Conservation (phyloP, 2,329 filamentous ascomycete species). For the Paraphoma chrysanthemicola region DNA sequence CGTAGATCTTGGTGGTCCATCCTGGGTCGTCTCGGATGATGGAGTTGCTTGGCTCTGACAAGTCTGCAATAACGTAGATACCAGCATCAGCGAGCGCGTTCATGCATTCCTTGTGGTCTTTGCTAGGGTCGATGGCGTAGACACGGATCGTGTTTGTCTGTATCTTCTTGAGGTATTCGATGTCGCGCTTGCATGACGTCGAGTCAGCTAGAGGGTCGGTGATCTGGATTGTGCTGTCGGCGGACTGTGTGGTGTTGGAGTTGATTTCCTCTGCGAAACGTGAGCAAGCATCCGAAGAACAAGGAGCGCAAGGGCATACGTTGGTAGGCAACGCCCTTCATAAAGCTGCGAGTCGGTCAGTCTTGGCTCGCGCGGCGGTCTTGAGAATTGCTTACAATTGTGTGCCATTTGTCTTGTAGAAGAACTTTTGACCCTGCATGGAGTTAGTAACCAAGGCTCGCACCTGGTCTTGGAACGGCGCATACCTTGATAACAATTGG, state of each 20-base stretch:
- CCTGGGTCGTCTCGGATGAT: slow-evolving; percentile 81
- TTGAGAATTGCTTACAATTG: slow-evolving; percentile 59
- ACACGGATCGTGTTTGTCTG: slow-evolving; percentile 93
- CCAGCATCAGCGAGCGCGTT: slow-evolving; percentile 78
- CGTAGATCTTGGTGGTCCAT: slow-evolving; percentile 81
- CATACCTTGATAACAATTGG: slow-evolving; percentile 74
- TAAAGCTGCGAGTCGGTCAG: slow-evolving; percentile 63
- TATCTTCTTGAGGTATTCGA: slow-evolving; percentile 79
- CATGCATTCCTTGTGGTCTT: slow-evolving; percentile 87
- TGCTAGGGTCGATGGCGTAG: slow-evolving; percentile 84
- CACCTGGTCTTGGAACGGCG: slow-evolving; percentile 5
- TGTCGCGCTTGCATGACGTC: slow-evolving; percentile 78
- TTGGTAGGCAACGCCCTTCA: slow-evolving; percentile 96
- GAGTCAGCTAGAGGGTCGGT: slow-evolving; percentile 81
- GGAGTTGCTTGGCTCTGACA: slow-evolving; percentile 80
- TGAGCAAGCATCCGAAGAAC: slow-evolving; percentile 9
- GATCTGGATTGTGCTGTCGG: slow-evolving; percentile 62
- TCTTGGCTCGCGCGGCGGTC: slow-evolving; percentile 3
- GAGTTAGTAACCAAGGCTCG: slow-evolving; percentile 13
- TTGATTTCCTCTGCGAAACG: slow-evolving; percentile 63
- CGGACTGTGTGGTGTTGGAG: slow-evolving; percentile 60
- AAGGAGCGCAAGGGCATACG: slow-evolving; percentile 44
- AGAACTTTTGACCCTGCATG: slow-evolving; percentile 79
- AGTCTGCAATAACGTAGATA: slow-evolving; percentile 82
- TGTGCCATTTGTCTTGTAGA: slow-evolving; percentile 76